A percentile compares a stretch with the other conserved stretches of the same genome.
These are phyloP conservation scores for Ganoderma sinense DNA, from an alignment of 1,284 basidiomycete species.

Conservation along the genomic window DNA sequence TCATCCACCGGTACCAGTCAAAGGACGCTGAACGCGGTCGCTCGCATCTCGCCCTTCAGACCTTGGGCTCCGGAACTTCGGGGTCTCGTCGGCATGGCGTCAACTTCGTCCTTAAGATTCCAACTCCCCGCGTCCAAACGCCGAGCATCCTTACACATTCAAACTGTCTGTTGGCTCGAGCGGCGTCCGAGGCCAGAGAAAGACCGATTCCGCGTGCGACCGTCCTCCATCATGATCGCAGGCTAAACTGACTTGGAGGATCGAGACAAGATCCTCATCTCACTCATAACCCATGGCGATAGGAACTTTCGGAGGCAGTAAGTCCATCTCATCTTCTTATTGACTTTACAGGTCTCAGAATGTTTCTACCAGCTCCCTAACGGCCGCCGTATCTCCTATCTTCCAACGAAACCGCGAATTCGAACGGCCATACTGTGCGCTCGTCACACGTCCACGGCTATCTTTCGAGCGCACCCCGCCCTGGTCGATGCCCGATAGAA, in stretches of 20 bases:
- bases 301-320: neutral
- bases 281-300: neutral
- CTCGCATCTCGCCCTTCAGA: no score
- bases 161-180: neutral
- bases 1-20: no score
- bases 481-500: neutral
- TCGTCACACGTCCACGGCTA: neutral
- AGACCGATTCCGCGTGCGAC: neutral
- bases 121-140: neutral
- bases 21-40: no score
- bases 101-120: neutral
- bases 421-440: neutral
- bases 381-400: neutral
- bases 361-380: neutral
- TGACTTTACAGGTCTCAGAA: neutral
- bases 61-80: neutral
- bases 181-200: neutral
- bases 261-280: no score
- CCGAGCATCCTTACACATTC: neutral
- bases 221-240: neutral
- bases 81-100: neutral
- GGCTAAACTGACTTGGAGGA: neutral
- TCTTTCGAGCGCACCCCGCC: neutral
- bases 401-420: neutral
- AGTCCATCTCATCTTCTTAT: neutral